Evolutionary conservation across 805 yeast species (phyloP), one percentile per base, ranked within the genome.

Genomic region (Candida rishiriensis): DNA sequence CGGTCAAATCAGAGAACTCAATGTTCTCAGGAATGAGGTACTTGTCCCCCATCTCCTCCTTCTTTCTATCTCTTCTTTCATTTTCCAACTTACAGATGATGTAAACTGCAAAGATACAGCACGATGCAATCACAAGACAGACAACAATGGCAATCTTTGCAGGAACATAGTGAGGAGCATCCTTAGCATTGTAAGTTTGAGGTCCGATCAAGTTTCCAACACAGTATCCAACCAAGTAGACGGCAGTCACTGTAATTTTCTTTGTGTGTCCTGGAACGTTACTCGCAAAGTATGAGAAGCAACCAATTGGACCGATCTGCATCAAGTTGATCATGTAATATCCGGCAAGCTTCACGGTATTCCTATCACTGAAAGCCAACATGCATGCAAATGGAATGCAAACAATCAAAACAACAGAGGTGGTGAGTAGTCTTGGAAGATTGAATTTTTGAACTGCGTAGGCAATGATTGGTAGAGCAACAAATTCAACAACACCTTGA

Each of bases 141-240:
- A 68, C 74, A 44, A 78, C 71, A 57, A 79, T 69, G 3, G 78
- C 69, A 26, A 72, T 67, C 50, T 78, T 78, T 3, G 82, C 85
- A 29, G 77, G 75, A 8, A 59, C 63, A 54, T 83, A 85, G 21
- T 60, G 57, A 12, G 88, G 88, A 11, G 77, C 79, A 41, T 81
- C 77, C 6, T 62, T 54, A 1, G 73, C 65, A 43, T 67, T 68
- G 65, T 84, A 85, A 11, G 85, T 71, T 60, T 83, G 88, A 7
- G 90, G 88, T 5, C 89, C 89, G 41, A 80, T 73, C 38, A 83
- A 63, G 54, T 81, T 79, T 14, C 87, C 86, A 35, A 76, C 73
- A 40, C 86, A 79, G 55, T 81, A 84, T 4, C 78, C 80, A 44
- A 83, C 69, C 63, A 83, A 68, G 35, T 73, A 71, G 29, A 77